phyloP scores from a whole-genome alignment of 805 yeast species.

The Teunomyces kruisii region DNA sequence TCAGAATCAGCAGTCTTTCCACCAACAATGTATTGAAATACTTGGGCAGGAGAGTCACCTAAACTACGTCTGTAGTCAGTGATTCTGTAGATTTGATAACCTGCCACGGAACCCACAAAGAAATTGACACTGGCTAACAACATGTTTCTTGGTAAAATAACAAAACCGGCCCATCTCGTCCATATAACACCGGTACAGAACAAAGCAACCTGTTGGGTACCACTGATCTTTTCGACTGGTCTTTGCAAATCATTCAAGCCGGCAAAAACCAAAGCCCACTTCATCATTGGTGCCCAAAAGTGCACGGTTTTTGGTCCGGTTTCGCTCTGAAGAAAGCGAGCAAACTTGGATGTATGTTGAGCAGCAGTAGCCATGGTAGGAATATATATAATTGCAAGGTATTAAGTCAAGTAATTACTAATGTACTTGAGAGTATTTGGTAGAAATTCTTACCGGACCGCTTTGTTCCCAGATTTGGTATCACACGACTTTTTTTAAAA shows the following conservation, averaged over 20 bases:
- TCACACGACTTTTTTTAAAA: background rate
- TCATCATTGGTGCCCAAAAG: constrained; percentile 74
- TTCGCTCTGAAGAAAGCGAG: constrained; percentile 74
- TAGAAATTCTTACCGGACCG: constrained; percentile 2
- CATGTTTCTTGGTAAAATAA: constrained; percentile 83
- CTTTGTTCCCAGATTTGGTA: background rate
- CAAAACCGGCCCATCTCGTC: constrained; percentile 96
- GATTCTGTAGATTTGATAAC: constrained; percentile 76
- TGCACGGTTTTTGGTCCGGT: constrained; percentile 98
- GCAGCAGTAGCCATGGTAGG: constrained; percentile 26
- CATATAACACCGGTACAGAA: constrained; percentile 91
- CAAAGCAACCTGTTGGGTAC: constrained; percentile 84
- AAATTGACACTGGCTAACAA: constrained; percentile 91
- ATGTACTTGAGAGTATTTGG: background rate
- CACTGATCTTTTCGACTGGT: constrained; percentile 89
- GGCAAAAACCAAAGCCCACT: constrained; percentile 91
- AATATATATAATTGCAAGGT: constrained; percentile 1
- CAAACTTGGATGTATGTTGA: constrained; percentile 53
- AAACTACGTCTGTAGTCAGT: constrained; percentile 57
- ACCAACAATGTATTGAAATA: constrained; percentile 55
- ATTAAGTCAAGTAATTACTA: background rate
- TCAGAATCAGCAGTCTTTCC: constrained; percentile 33
- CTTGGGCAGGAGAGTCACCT: constrained; percentile 64
- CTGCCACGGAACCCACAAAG: constrained; percentile 89
- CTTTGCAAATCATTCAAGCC: constrained; percentile 84